phyloP scores from a whole-genome alignment of 2,329 filamentous ascomycete species.

The Fusarium pseudoanthophilum region DNA sequence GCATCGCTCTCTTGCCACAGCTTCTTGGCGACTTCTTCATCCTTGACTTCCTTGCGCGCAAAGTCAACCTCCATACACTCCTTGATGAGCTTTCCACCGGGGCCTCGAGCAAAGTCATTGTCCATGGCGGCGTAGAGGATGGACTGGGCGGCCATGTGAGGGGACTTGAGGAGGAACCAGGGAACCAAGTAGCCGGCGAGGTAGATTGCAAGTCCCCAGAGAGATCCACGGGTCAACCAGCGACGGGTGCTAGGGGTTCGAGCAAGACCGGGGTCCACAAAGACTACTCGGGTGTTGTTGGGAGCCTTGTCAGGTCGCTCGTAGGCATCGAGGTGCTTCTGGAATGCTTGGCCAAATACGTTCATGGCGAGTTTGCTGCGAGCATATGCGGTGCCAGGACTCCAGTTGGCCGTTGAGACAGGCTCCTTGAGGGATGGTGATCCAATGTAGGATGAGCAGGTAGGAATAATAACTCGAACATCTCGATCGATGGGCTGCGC shows the following conservation, averaged over 20 bases:
- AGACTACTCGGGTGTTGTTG: slow-evolving; percentile 82
- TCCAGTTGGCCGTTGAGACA: slow-evolving; percentile 62
- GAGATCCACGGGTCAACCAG: slow-evolving; percentile 85
- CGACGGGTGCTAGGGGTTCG: slow-evolving; percentile 88
- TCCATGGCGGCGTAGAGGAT: slow-evolving; percentile 91
- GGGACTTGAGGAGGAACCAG: slow-evolving; percentile 90
- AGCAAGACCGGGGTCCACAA: slow-evolving; percentile 86
- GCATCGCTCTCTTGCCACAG: slow-evolving; percentile 91
- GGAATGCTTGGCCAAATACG: slow-evolving; percentile 88
- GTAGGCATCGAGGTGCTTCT: slow-evolving; percentile 89
- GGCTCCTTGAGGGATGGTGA: slow-evolving; percentile 73
- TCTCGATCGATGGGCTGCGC: slow-evolving; percentile 95
- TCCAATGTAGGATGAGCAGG: slow-evolving; percentile 88
- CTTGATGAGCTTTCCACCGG: slow-evolving; percentile 81
- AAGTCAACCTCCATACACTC: slow-evolving; percentile 84
- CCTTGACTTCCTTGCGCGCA: slow-evolving; percentile 76
- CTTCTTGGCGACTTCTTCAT: slow-evolving; percentile 83
- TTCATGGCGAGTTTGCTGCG: slow-evolving; percentile 82
- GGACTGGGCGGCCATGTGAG: slow-evolving; percentile 85
- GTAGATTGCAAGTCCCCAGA: slow-evolving; percentile 83
- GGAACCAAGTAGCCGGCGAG: slow-evolving; percentile 80
- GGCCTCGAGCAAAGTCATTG: slow-evolving; percentile 69
- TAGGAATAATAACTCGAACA: slow-evolving; percentile 86
- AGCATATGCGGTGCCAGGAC: slow-evolving; percentile 68
- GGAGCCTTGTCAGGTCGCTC: slow-evolving; percentile 84